Percentiles rank a stretch among this genome's conserved stretches.
These are phyloP conservation scores for Blastocystis sp. DNA, from an alignment of 352 stramenopile species.

Conservation along the genomic window DNA sequence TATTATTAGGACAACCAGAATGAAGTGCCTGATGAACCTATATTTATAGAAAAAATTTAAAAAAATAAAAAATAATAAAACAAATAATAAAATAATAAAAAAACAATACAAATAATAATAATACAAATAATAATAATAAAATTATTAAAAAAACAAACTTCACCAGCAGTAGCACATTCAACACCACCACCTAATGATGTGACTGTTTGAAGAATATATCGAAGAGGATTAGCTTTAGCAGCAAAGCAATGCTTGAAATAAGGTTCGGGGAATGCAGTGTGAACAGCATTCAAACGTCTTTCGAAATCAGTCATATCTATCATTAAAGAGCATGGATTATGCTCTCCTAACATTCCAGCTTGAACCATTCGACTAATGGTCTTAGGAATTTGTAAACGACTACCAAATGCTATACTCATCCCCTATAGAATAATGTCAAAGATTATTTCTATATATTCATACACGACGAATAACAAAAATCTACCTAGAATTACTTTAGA, in stretches of 20 bases:
- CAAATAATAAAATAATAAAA: no score
- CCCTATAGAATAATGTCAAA: no score
- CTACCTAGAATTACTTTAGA: no score
- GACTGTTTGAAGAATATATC: slow-evolving; percentile 53
- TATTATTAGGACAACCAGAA: not conserved
- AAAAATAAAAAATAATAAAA: slow-evolving; percentile 40
- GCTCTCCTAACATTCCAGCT: not conserved
- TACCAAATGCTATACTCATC: no score
- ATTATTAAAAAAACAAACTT: slow-evolving; percentile 41
- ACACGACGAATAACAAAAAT: no score
- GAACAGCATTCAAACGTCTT: slow-evolving; percentile 16
- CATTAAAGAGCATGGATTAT: slow-evolving; percentile 21
- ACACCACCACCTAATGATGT: slow-evolving; percentile 44
- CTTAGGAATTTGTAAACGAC: no score
- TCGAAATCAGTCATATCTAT: slow-evolving; percentile 1
- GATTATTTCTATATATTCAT: no score
- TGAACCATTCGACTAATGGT: no score
- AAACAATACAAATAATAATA: no score
- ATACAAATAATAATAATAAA: no score
- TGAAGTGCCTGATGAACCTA: slow-evolving; percentile 16
- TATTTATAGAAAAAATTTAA: no score
- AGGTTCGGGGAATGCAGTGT: slow-evolving; percentile 13
- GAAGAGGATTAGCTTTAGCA: slow-evolving; percentile 62
- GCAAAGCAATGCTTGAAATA: slow-evolving; percentile 41
- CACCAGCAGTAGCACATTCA: slow-evolving; percentile 46